Evolutionary conservation across 2,329 filamentous ascomycete species (phyloP), one percentile per base, ranked within the genome.

Genomic region (Dothiorella sarmentorum): DNA sequence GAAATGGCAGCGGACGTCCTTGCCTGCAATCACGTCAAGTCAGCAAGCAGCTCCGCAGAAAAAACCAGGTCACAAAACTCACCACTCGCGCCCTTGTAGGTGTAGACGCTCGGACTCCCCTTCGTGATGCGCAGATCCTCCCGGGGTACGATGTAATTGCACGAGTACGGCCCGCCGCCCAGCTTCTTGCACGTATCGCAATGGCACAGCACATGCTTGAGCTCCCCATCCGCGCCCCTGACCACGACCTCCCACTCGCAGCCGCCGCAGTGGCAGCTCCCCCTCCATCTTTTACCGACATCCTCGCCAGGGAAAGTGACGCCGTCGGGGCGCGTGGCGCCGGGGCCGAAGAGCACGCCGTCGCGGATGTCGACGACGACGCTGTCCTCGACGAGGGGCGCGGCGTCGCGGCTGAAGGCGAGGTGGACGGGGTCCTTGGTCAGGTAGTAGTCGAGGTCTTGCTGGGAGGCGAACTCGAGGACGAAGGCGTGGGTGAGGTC

Each of bases 401-500:
- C 73, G n/a, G 83, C 75, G 62, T 73, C 78, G 58, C 79, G 73
- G 18, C 83, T 74, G 64, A 89, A 90, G 0, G 71, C 81, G 31
- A 78, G 73, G 67, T 91, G 88, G 6, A 73, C 80, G 1, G 85
- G 85, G 64, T 91, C 88, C 26, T 83, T 73, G 52, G 81, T 71
- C 5, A 88, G 71, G 68, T 91, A 91, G 65, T 89, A 90, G 60
- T 85, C 80, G 47, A 87, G 76, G 67, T 91, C 87, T 61, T 82
- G 80, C n/a, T 76, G 75, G 22, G 70, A 85, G 9, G 80, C 78
- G 61, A 91, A 91, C 65, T 89, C 82, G 24, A 82, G 79, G 2
- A 91, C 80, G 62, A 91, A 91, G 0, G 78, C 85, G 67, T 91
- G 88, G 0, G 85, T 85, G 51, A 87, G 82, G 0, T 81, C 86